Evolutionary conservation across 148 eudicot genomes (phyloP).

Genomic region (Camellia lanceoleosa): DNA sequence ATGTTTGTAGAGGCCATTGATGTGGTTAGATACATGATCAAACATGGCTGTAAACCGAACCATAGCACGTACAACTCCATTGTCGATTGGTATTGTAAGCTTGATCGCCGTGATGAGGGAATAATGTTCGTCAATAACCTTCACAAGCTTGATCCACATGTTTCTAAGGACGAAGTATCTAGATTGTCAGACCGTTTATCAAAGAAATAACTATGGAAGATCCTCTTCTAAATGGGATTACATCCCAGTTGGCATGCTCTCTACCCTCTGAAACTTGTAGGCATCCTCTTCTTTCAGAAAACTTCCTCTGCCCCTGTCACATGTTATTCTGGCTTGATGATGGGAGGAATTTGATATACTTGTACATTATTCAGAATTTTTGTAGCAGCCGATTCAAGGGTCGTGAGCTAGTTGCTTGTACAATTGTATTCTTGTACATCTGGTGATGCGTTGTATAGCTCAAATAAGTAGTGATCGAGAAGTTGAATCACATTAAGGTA

Average conservation of each 20-base stretch:
- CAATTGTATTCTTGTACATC: too few relatives aligned
- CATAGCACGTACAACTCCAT: conserved; percentile 76
- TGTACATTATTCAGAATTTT: not conserved
- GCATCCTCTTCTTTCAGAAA: not conserved
- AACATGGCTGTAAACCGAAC: conserved; percentile 67
- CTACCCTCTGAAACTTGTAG: conserved; percentile 6
- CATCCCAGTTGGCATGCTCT: not conserved
- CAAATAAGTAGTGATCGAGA: too few relatives aligned
- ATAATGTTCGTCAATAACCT: conserved; percentile 56
- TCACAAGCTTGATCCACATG: conserved; percentile 59
- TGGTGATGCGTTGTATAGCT: too few relatives aligned
- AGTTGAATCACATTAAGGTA: too few relatives aligned
- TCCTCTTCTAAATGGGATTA: not conserved
- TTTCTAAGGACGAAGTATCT: conserved; percentile 55
- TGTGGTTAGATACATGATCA: conserved; percentile 75
- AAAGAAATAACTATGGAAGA: not conserved
- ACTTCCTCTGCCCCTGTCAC: not conserved
- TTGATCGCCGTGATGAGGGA: conserved; percentile 61
- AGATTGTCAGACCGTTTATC: conserved; percentile 41
- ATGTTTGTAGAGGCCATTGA: conserved; percentile 81
- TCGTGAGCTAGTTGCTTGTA: not conserved
- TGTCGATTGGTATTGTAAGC: conserved; percentile 77
- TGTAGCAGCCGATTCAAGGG: not conserved
- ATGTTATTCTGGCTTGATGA: conserved; percentile 25
- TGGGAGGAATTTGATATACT: conserved; percentile 18